Base-by-base conservation (phyloP, 2,329 filamentous ascomycete species). In the Pseudofabraea citricarpa region DNA sequence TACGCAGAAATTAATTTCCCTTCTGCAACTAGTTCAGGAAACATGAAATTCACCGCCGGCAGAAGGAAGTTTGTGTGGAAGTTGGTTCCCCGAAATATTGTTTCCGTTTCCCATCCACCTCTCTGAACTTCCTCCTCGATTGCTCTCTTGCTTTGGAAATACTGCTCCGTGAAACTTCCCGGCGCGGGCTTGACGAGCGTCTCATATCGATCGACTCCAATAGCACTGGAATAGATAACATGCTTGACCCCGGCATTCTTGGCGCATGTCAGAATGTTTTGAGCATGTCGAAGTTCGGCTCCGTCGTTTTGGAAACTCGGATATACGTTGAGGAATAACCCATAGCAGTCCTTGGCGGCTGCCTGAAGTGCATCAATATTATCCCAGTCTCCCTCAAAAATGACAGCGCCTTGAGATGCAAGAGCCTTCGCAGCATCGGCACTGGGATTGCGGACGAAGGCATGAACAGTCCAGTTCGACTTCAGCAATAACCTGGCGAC, bases 361-460 rank as follows among this genome's bases (percentile, higher is more conserved):
- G 24, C 16, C 10, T 24, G 47, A 10, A 67, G 45, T 36, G 51
- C 53, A 10, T 52, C 43, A 26, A 56, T 46, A 44, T 65, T 51
- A 45, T 59, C 54, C 35, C 63, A 59, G 23, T 56, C 48, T 13
- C 64, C 65, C 43, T 61, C 41, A 27, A 55, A 55, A 5, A 67
- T 45, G 4, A 27, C 41, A 2, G 62, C 58, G 5, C 62, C 62
- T 16, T 56, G 48, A 1, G 50, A 39, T 40, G 57, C 47, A 12
- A 69, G 56, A 53, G 21, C 55, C 54, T 77, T 66, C 1, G 79
- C 75, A 2, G 68, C 68, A 1, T 61, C 38, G 0, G 76, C 79
- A n/a, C 61, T 56, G 1, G 70, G 53, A 53, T 83, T 70, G 47
- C 81, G 75, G 2, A 80, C 83, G 18, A 84, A 66, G 6, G 80